A percentile compares a stretch with the other conserved stretches of the same genome.
Conservation (phyloP, 177 flowering plant species). For the Telopea speciosissima region DNA sequence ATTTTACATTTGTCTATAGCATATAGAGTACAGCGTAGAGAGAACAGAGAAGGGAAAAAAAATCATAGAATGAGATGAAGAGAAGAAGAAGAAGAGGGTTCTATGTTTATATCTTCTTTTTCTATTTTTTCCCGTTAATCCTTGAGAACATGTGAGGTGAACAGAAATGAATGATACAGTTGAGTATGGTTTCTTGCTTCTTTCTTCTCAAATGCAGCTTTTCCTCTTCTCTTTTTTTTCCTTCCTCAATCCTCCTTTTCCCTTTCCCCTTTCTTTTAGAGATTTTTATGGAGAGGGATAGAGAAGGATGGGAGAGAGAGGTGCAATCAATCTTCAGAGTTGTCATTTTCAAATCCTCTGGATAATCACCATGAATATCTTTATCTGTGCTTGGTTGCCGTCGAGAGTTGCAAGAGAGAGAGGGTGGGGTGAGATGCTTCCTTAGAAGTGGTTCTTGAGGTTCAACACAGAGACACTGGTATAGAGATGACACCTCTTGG, state of each 20-base stretch:
- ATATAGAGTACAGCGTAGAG: background rate
- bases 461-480: slow-evolving; percentile 67
- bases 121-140: background rate
- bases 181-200: background rate
- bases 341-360: background rate
- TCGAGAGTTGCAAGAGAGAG: no score
- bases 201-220: background rate
- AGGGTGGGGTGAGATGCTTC: no score
- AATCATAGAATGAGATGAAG: background rate
- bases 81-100: background rate
- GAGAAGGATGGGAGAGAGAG: no score
- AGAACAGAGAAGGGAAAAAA: no score
- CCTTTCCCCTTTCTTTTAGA: no score
- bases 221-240: background rate
- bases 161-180: no score
- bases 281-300: no score
- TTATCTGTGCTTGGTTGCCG: no score
- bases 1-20: background rate
- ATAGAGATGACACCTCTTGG: slow-evolving; percentile 93
- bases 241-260: no score
- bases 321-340: background rate
- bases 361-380: no score
- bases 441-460: slow-evolving; percentile 37
- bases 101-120: background rate
- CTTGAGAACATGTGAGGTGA: background rate